Base-by-base conservation (phyloP, 164 flowering plant genomes). In the Dillenia turbinata region DNA sequence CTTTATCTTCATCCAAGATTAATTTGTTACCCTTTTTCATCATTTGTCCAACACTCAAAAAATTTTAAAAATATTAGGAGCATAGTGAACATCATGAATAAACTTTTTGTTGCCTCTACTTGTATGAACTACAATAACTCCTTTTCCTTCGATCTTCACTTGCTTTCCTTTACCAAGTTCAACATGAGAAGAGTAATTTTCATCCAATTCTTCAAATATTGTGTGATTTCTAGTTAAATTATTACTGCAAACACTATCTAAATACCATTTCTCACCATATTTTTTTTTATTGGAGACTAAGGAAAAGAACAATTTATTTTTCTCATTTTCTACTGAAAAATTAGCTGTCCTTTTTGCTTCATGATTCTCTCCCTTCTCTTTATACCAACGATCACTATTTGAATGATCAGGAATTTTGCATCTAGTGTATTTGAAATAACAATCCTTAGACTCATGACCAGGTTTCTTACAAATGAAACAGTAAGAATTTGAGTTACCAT, bases 181-280 rank as follows among this genome's bases (percentile, higher is more conserved):
- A 52, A 67, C 60, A 12, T 54, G 44, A 8, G 57, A 67, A n/a
- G 43, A 56, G 10, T 51, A 10, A 14, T 54, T 43, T 19, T 65
- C 68, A 57, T 56, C 69, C 53, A 71, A n/a, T 0, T 13, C n/a
- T 22, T 14, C 13, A 45, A 61, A 60, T 9, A 8, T 48, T 2
- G 26, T 60, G n/a, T 17, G 44, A 56, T 70, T 54, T 15, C 62
- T 43, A n/a, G 57, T 53, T 61, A 70, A 60, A 46, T 70, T 62
- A 26, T 46, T 57, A 10, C 55, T 60, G 16, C 64, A 70, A 26
- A 59, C 56, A 60, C 73, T 65, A 65, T 66, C 70, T 50, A 61
- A 15, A 43, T 65, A 57, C 74, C 60, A 69, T 13, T 17, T 24
- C 50, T 58, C 63, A 33, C n/a, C 44, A 9, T 48, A 14, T 12